Percentiles rank a stretch among this genome's conserved stretches.
Conservation (phyloP, 495 filamentous ascomycete genomes). For the Xylaria longipes region DNA sequence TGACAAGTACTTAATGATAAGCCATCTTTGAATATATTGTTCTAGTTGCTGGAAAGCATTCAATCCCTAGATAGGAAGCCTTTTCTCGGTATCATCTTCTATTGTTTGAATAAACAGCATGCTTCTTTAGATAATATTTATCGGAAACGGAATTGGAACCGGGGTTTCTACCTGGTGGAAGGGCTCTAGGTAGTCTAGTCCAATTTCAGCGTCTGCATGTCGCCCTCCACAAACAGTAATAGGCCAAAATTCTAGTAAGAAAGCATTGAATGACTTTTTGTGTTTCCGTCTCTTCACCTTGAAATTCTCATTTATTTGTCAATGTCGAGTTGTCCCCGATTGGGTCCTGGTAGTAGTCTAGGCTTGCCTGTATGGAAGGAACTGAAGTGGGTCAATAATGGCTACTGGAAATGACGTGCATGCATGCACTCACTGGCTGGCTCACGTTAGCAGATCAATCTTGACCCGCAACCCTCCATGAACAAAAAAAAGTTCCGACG, state of each 20-base stretch:
- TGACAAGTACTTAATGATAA: background rate
- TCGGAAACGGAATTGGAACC: background rate
- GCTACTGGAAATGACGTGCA: constrained; percentile 8
- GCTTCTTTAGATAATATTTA: background rate
- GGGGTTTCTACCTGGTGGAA: background rate
- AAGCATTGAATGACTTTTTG: background rate
- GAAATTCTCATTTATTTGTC: background rate
- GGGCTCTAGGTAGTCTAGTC: background rate
- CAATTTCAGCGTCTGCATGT: background rate
- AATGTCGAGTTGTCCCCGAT: background rate
- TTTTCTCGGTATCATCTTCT: too few relatives aligned
- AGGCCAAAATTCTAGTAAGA: background rate
- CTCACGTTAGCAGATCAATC: background rate
- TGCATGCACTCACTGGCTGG: background rate
- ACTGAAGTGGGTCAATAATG: background rate
- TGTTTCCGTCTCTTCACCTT: background rate
- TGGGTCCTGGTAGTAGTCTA: background rate
- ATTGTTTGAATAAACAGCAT: too few relatives aligned
- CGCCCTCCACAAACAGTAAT: background rate
- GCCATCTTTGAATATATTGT: background rate
- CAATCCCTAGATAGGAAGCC: too few relatives aligned
- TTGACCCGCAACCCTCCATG: constrained; percentile 11
- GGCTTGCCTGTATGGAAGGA: background rate
- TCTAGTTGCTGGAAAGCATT: too few relatives aligned
- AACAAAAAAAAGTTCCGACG: constrained; percentile 24